A percentile compares a stretch with the other conserved stretches of the same genome.
phyloP scores from a whole-genome alignment of 768 basidiomycete genomes.

The Kwoniella dendrophila region DNA sequence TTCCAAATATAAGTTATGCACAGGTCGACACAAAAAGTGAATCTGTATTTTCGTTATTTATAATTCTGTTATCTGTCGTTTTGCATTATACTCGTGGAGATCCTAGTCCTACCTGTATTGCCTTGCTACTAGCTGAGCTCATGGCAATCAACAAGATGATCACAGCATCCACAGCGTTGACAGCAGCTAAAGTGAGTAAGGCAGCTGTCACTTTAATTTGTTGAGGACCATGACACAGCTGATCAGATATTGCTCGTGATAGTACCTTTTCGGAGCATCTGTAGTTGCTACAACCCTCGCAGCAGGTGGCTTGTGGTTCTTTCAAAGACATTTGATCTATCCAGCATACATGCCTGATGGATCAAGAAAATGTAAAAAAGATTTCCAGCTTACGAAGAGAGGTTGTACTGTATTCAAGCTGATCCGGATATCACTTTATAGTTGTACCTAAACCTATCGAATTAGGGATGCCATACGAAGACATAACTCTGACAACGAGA shows the following conservation, averaged over 20 bases:
- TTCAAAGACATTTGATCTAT: slow-evolving; percentile 87
- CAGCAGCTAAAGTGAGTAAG: slow-evolving; percentile 21
- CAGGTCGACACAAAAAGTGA: background rate
- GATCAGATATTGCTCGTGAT: background rate
- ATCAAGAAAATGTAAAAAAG: slow-evolving; percentile 74
- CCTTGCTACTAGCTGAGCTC: background rate
- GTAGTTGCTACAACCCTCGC: slow-evolving; percentile 23
- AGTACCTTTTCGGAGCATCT: slow-evolving; percentile 41
- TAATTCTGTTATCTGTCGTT: background rate
- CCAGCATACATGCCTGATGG: slow-evolving; percentile 80
- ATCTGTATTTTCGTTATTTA: background rate
- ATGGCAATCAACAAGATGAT: slow-evolving; percentile 14
- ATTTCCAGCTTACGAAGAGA: no score
- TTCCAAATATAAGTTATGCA: no score
- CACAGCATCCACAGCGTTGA: slow-evolving; percentile 18
- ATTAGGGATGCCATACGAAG: slow-evolving; percentile 73
- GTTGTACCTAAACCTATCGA: slow-evolving; percentile 69
- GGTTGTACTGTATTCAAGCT: slow-evolving; percentile 25
- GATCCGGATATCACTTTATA: background rate
- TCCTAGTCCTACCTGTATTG: background rate
- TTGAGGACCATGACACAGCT: background rate
- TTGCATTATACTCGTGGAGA: background rate
- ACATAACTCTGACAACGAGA: slow-evolving; percentile 69
- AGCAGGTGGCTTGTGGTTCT: slow-evolving; percentile 71
- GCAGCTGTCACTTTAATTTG: background rate